Conservation (phyloP, 495 filamentous ascomycete species). For the Letharia columbiana region DNA sequence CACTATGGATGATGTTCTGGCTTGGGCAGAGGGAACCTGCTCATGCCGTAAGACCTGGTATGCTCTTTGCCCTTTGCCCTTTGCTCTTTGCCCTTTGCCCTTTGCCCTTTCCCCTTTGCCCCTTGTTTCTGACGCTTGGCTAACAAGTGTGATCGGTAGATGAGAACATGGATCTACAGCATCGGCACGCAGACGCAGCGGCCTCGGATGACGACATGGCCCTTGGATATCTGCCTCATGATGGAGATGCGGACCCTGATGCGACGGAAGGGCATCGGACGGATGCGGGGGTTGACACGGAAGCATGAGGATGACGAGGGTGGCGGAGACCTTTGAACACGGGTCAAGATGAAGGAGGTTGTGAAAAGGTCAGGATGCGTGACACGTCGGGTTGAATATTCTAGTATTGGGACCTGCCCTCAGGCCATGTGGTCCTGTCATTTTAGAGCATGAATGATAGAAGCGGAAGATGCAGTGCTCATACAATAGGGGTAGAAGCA, state of each 20-base stretch:
- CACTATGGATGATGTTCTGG: background rate
- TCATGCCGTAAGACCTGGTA: background rate
- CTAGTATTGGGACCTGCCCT: background rate
- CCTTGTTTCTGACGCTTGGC: background rate
- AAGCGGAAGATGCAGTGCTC: background rate
- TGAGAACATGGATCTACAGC: background rate
- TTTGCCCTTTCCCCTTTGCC: background rate
- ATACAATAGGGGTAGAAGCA: no score
- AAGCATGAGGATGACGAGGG: background rate
- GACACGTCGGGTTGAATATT: background rate
- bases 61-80: background rate
- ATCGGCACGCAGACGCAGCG: background rate
- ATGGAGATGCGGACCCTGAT: background rate
- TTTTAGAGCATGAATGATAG: background rate
- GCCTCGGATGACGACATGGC: background rate
- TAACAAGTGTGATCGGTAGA: background rate
- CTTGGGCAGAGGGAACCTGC: background rate
- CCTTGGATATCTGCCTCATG: no score
- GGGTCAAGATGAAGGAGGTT: no score
- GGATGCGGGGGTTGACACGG: background rate
- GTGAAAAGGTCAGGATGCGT: no score
- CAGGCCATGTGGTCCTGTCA: no score
- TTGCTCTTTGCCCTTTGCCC: background rate
- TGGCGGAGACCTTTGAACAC: background rate
- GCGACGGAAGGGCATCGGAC: background rate